Percentiles rank a stretch among this genome's conserved stretches.
Conservation (phyloP, 257 asterid genomes). For the Voacanga thouarsii region DNA sequence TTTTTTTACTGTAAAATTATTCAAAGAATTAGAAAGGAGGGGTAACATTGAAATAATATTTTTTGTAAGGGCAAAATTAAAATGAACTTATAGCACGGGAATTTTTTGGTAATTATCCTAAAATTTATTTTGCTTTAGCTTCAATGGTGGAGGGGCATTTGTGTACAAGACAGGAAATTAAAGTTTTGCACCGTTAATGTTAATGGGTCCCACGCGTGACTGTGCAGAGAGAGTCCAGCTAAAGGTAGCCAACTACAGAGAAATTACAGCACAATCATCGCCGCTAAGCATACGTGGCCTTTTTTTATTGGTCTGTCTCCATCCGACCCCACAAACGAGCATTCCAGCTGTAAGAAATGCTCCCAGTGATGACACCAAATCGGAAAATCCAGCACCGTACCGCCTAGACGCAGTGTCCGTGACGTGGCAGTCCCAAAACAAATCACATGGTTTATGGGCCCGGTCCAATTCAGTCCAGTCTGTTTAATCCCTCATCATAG, state of each 20-base stretch:
- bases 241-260: constrained; percentile 3
- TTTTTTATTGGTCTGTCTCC: constrained; percentile 3
- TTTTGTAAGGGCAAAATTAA: too few species aligned
- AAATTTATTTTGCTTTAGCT: neutral
- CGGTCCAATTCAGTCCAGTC: constrained; percentile 29
- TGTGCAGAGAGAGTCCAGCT: constrained; percentile 30
- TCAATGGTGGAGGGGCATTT: neutral
- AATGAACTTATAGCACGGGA: too few species aligned
- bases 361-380: constrained; percentile 12
- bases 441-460: constrained; percentile 50
- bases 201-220: constrained; percentile 20
- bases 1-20: too few species aligned
- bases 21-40: too few species aligned
- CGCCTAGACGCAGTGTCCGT: constrained; percentile 2
- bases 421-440: constrained; percentile 42
- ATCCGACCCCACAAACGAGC: constrained; percentile 16
- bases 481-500: constrained; percentile 27
- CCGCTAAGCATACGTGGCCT: constrained; percentile 19
- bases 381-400: neutral
- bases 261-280: constrained; percentile 29
- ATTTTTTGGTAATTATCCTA: too few species aligned
- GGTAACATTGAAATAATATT: too few species aligned
- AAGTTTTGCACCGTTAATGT: neutral
- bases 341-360: constrained; percentile 42
- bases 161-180: neutral